These are phyloP conservation scores for Sugiyamaella qingdaonensis DNA, from an alignment of 805 yeast species.

Conservation along the genomic window DNA sequence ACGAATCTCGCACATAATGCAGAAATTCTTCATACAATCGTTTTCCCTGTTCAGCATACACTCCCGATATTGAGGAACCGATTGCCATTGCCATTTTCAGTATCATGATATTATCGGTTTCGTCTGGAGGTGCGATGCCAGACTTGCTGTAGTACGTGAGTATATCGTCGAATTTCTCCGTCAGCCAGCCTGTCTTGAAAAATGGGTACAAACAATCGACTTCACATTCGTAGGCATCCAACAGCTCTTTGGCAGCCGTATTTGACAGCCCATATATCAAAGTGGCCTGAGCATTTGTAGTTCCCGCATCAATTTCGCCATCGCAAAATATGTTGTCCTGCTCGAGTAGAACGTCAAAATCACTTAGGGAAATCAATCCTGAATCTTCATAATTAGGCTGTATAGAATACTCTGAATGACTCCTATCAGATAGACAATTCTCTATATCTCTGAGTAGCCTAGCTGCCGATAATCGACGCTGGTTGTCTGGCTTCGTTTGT, in stretches of 20 bases:
- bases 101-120: constrained; percentile 10
- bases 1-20: constrained; percentile 9
- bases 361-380: no score
- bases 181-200: constrained; percentile 20
- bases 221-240: constrained; percentile 22
- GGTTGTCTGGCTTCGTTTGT: not conserved
- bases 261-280: no score
- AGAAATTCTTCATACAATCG: constrained; percentile 19
- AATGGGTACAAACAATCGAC: constrained; percentile 25
- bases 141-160: not conserved
- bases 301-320: no score
- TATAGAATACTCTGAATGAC: no score
- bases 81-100: constrained; percentile 19
- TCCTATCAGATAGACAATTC: no score
- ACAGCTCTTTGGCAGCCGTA: constrained; percentile 9
- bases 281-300: no score
- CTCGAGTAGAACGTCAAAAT: no score
- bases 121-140: not conserved
- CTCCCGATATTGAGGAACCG: constrained; percentile 19
- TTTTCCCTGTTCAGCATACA: constrained; percentile 14
- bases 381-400: no score
- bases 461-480: not conserved
- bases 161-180: constrained; percentile 17
- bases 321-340: no score
- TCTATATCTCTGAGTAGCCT: no score